These are phyloP conservation scores for Morella rubra DNA, from an alignment of 306 rosid genomes.

Conservation along the genomic window DNA sequence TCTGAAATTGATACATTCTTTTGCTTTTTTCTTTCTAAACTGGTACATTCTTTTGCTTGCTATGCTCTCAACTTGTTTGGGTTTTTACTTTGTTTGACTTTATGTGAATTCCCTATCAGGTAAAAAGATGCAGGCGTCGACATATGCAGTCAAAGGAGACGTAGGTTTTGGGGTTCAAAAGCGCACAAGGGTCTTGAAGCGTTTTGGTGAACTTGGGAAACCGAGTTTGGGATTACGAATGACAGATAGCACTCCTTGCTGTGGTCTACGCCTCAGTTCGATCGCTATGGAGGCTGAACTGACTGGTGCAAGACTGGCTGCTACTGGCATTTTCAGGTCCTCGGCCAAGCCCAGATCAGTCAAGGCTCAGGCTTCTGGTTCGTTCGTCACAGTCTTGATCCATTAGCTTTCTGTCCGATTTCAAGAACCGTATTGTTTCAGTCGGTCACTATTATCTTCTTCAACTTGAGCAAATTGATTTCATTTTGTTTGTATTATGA, in stretches of 20 bases:
- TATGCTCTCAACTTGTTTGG: conserved; percentile 1
- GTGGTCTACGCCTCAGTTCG: conserved; percentile 48
- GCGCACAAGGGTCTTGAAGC: conserved; percentile 32
- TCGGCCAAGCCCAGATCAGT: conserved; percentile 52
- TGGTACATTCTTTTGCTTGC: background rate
- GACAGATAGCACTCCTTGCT: conserved; percentile 42
- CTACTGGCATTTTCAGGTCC: conserved; percentile 50
- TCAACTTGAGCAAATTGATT: background rate
- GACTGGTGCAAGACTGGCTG: conserved; percentile 33
- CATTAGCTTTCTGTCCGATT: conserved; percentile 7
- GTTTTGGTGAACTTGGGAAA: conserved; percentile 41
- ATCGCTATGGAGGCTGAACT: conserved; percentile 56
- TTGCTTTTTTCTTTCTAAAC: background rate
- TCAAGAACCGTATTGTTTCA: background rate
- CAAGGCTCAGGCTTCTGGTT: conserved; percentile 70
- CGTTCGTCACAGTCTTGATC: conserved; percentile 22
- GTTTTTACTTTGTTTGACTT: conserved; percentile 34
- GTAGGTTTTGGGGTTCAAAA: conserved; percentile 46
- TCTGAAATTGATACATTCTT: background rate
- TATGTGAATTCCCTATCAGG: conserved; percentile 21
- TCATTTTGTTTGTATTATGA: background rate
- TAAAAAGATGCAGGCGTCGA: conserved; percentile 66
- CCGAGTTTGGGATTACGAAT: conserved; percentile 40
- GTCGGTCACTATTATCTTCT: background rate
- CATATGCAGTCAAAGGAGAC: conserved; percentile 44